These are phyloP conservation scores for Coemansia sp. DNA, from an alignment of 192 early-diverging fungal species.

Conservation along the genomic window DNA sequence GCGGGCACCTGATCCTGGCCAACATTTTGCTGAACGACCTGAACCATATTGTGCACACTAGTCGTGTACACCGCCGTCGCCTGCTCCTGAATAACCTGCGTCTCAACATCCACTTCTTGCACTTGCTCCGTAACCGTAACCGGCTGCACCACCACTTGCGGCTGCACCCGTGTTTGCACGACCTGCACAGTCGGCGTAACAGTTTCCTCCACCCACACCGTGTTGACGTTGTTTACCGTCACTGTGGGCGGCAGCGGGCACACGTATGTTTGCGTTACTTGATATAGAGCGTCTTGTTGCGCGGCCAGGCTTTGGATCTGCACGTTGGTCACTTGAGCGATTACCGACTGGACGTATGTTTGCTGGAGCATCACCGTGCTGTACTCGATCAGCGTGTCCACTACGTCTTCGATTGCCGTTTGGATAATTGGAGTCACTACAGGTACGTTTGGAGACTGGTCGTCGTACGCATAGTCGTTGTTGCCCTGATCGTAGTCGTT, in stretches of 20 bases:
- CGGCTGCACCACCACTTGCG: slow-evolving; percentile 49
- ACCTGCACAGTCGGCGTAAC: slow-evolving; percentile 51
- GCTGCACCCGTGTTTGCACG: slow-evolving; percentile 40
- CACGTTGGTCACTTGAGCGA: slow-evolving; percentile 37
- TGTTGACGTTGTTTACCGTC: slow-evolving; percentile 46
- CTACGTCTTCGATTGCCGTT: slow-evolving; percentile 39
- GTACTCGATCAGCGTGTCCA: slow-evolving; percentile 39
- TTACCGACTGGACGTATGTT: slow-evolving; percentile 31
- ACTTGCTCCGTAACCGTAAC: slow-evolving; percentile 51
- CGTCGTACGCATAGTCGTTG: slow-evolving; percentile 18
- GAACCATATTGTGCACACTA: slow-evolving; percentile 45
- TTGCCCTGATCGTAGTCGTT: slow-evolving; percentile 12
- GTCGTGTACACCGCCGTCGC: slow-evolving; percentile 38
- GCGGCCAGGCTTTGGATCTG: slow-evolving; percentile 44
- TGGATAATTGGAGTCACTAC: slow-evolving; percentile 18
- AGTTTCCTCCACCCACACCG: slow-evolving; percentile 46
- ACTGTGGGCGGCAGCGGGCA: slow-evolving; percentile 44
- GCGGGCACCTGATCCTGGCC: slow-evolving; percentile 24
- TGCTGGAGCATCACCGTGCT: slow-evolving; percentile 43
- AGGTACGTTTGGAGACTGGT: slow-evolving; percentile 21
- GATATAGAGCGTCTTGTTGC: slow-evolving; percentile 39
- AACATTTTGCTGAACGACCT: slow-evolving; percentile 53
- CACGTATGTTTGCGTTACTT: slow-evolving; percentile 49
- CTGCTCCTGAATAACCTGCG: slow-evolving; percentile 44
- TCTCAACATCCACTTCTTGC: slow-evolving; percentile 37